Evolutionary conservation across 2,329 filamentous ascomycete genomes (phyloP), one percentile per base, ranked within the genome.

Genomic region (Epichloe scottii): DNA sequence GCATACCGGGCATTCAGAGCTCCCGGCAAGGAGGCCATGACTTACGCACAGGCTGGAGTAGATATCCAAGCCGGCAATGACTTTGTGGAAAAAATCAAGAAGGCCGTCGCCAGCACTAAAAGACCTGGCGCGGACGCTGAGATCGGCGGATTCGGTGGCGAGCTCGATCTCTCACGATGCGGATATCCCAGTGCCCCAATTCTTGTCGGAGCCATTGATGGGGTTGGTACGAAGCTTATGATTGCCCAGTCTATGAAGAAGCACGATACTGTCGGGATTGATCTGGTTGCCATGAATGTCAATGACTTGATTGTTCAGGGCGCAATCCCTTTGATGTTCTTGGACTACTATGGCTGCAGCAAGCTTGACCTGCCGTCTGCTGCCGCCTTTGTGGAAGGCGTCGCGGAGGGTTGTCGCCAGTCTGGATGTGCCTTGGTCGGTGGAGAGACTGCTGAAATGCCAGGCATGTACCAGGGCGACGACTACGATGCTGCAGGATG

Each of bases 211-310:
- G 90, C 89, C 54, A 97, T 96, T 57, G 93, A 98, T 64, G 93
- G 93, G 49, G 89, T 97, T 38, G 93, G 91, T 53, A 97, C 91
- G 46, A 97, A 97, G 73, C 84, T 97, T 60, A 94, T 94, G 77
- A 88, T 98, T 62, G 93, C 93, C 0, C 91, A 96, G 65, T 80
- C 82, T 12, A 87, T 94, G 72, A 78, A 82, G 60, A 89, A 94
- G 70, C 93, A 96, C 69, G 84, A 91, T 67, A 95, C 90, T 3
- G 91, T 98, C 11, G 93, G 93, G 54, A 89, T 98, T 60, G 93
- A 98, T 65, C 79, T 98, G 37, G 93, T 98, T 4, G 93, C 93
- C 58, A 97, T 97, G 91, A 97, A 96, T 67, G 93, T 97, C 64
- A 98, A 98, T 68, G 93, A 98, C 63, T 77, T 98, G 0, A 84